A percentile compares a stretch with the other conserved stretches of the same genome.
Conservation (phyloP, 1,284 basidiomycete species). For the Pseudozyma hubeiensis region DNA sequence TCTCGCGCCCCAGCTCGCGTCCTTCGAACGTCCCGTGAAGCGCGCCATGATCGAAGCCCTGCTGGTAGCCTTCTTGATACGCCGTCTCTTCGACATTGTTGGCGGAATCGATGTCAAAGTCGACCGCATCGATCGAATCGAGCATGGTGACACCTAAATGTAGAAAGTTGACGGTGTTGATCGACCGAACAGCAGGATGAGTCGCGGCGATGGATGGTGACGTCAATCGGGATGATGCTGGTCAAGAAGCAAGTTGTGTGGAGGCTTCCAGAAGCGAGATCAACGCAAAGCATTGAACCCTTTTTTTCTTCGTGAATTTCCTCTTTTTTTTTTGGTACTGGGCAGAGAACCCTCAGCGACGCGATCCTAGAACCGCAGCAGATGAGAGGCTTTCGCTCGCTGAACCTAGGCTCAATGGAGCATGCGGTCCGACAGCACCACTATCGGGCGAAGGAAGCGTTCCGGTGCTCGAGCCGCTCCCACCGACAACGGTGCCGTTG, state of each 20-base stretch:
- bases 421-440: constrained; percentile 1
- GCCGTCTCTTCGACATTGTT: constrained; percentile 71
- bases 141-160: constrained; percentile 7
- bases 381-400: constrained; percentile 41
- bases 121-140: constrained; percentile 11
- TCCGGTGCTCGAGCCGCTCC: constrained; percentile 18
- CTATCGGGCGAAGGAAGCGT: constrained; percentile 11
- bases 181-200: neutral
- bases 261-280: constrained; percentile 3
- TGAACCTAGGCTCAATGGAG: constrained; percentile 34
- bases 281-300: neutral
- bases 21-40: constrained; percentile 93
- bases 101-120: constrained; percentile 53
- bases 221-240: constrained; percentile 26
- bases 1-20: constrained; percentile 86
- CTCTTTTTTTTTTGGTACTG: no score
- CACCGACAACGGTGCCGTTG: constrained; percentile 15
- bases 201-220: constrained; percentile 5
- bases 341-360: constrained; percentile 19
- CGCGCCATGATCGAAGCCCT: constrained; percentile 84
- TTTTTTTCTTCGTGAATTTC: neutral
- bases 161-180: neutral
- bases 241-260: constrained; percentile 28
- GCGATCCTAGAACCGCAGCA: constrained; percentile 4
- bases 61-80: constrained; percentile 80